phyloP scores from a whole-genome alignment of 371 early-diverging fungal genomes.

The Mortierella sp. region DNA sequence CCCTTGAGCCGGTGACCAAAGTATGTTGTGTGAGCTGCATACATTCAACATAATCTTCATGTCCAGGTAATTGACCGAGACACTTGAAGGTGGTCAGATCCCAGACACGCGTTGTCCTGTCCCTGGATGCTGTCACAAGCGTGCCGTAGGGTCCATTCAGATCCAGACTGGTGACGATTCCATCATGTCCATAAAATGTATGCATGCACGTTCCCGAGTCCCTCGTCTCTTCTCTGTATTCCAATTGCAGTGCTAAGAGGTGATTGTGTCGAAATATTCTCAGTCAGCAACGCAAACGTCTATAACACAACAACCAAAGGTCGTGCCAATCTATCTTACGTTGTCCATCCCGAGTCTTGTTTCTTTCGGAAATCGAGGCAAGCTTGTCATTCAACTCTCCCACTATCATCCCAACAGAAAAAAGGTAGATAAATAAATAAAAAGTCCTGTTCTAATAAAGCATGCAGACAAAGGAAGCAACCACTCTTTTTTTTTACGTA shows the following conservation, averaged over 20 bases:
- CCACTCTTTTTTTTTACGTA: no score
- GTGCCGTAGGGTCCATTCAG: constrained; percentile 74
- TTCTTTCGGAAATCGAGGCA: constrained; percentile 58
- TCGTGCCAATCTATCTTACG: constrained; percentile 41
- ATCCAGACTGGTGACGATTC: constrained; percentile 77
- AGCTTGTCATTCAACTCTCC: constrained; percentile 61
- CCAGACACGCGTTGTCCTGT: constrained; percentile 84
- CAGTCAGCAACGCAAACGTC: background rate
- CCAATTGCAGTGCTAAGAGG: constrained; percentile 27
- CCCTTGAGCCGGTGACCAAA: constrained; percentile 84
- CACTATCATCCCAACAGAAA: constrained; percentile 54
- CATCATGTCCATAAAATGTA: constrained; percentile 78
- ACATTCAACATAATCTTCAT: constrained; percentile 71
- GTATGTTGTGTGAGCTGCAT: constrained; percentile 74
- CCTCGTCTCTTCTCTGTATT: constrained; percentile 36
- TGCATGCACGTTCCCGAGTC: constrained; percentile 50
- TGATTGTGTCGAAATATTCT: no score
- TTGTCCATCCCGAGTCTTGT: constrained; percentile 49
- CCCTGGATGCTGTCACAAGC: constrained; percentile 81
- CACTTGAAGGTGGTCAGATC: constrained; percentile 70
- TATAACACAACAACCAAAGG: no score
- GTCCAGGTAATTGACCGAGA: constrained; percentile 70
- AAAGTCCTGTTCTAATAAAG: no score
- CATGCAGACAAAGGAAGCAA: no score
- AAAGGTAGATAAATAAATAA: background rate